Evolutionary conservation across 2,329 filamentous ascomycete species (phyloP), one percentile per base, ranked within the genome.

Genomic region (Cladosporium sp.): DNA sequence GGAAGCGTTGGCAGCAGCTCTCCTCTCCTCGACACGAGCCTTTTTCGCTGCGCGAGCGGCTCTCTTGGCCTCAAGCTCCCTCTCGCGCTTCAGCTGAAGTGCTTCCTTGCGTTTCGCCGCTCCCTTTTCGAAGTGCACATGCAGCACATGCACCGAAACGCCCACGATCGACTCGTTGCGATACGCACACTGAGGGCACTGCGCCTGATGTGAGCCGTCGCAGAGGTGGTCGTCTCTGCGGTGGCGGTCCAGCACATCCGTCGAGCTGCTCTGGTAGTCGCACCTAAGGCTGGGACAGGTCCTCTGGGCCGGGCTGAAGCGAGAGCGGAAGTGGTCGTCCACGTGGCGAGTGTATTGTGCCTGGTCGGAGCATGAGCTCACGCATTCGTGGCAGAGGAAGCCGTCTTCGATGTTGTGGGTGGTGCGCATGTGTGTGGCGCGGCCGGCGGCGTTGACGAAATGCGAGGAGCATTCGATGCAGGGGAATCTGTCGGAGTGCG

Each of bases 321-420:
- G 52, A 30, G 18, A 18, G 7, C 8, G 26, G 4, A 5, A 21
- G 52, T 55, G 52, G 8, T 32, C 52, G 11, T 30, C 11, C 30
- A 34, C 2, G 4, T 55, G 52, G 18, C 18, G 28, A 14, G 28
- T 55, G 52, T 55, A 14, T 18, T n/a, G 28, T 10, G 26, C 2
- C 7, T 32, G 28, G 8, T 55, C 26, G 52, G 18, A 12, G 30
- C 8, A n/a, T 30, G 52, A 34, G 26, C 52, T 30, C 8, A 30
- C 30, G 60, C 60, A 54, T 34, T 63, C 60, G 47, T 55, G 60
- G 32, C 60, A 54, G 8, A 63, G 47, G 14, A 34, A 63, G 21
- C 21, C 12, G 5, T 21, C 21, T 18, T 30, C 21, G 14, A 28
- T 2, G 21, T 2, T 18, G 21, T 63, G 60, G 7, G 12, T 21